Conservation (phyloP, 1,139 yeast species). For the Kodamaea derodonti region DNA sequence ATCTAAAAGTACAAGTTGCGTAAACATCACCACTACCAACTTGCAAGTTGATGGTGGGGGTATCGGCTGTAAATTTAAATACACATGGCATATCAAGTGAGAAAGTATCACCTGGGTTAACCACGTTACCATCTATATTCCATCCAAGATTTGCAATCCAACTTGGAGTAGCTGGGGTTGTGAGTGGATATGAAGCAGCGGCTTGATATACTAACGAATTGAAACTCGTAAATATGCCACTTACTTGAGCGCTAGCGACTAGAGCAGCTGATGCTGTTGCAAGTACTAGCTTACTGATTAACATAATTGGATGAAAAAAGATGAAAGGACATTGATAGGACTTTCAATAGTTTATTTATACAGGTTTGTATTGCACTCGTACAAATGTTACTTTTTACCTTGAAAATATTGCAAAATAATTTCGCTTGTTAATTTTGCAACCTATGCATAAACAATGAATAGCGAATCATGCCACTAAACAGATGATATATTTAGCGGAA, state of each 20-base stretch:
- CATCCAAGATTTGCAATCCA: conserved; percentile 9
- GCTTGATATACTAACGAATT: conserved; percentile 3
- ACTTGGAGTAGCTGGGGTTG: conserved; percentile 5
- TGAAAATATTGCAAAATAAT: no score
- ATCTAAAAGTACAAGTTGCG: conserved; percentile 24
- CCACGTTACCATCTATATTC: conserved; percentile 6
- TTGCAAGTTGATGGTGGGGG: conserved; percentile 12
- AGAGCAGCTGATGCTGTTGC: conserved; percentile 1
- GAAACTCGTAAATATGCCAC: conserved; percentile 7
- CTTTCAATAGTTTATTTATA: background rate
- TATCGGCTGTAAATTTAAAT: conserved; percentile 20
- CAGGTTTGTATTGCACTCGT: background rate
- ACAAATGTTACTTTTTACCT: background rate
- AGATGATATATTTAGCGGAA: background rate
- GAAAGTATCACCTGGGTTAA: conserved; percentile 26
- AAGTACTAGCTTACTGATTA: background rate
- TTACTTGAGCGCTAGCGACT: conserved; percentile 4
- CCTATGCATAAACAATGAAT: no score
- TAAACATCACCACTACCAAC: conserved; percentile 14
- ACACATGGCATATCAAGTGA: conserved; percentile 26
- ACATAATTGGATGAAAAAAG: background rate
- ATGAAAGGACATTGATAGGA: background rate
- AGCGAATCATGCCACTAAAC: no score
- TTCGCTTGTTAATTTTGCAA: no score
- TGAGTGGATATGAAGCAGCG: conserved; percentile 2